Conservation (phyloP, 352 stramenopile genomes). For the Pilasporangium apinafurcum region DNA sequence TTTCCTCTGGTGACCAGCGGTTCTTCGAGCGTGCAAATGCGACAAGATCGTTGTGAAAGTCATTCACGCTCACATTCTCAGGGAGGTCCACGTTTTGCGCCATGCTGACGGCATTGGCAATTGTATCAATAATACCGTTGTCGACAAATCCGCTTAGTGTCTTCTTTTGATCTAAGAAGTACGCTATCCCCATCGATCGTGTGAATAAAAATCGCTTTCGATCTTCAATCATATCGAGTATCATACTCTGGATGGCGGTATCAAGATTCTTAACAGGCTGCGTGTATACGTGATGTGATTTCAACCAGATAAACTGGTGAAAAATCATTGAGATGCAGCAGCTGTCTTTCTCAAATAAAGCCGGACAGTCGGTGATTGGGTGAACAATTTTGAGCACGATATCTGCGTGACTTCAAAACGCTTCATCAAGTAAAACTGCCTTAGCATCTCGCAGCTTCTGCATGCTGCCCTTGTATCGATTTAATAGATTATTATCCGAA, state of each 20-base stretch:
- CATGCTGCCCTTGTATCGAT: neutral
- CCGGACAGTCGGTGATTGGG: constrained; percentile 4
- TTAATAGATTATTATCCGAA: neutral
- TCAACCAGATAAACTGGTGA: constrained; percentile 4
- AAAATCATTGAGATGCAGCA: constrained; percentile 8
- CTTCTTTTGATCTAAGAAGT: constrained; percentile 2
- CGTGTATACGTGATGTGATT: neutral
- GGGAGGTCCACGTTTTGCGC: neutral
- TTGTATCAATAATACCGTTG: neutral
- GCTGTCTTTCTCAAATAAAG: constrained; percentile 8
- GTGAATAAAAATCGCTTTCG: neutral
- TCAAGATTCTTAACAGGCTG: neutral
- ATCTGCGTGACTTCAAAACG: constrained; percentile 1
- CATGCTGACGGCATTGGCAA: neutral
- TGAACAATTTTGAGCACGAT: neutral
- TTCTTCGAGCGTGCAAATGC: neutral
- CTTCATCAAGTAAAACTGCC: neutral
- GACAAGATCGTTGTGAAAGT: neutral
- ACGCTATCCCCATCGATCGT: neutral
- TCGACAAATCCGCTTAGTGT: neutral
- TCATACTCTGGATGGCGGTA: neutral
- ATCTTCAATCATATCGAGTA: neutral
- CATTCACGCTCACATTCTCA: neutral
- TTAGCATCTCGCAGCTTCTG: neutral
- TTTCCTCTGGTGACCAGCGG: neutral